phyloP scores from a whole-genome alignment of 2,329 filamentous ascomycete genomes.

The Fusarium sp. region DNA sequence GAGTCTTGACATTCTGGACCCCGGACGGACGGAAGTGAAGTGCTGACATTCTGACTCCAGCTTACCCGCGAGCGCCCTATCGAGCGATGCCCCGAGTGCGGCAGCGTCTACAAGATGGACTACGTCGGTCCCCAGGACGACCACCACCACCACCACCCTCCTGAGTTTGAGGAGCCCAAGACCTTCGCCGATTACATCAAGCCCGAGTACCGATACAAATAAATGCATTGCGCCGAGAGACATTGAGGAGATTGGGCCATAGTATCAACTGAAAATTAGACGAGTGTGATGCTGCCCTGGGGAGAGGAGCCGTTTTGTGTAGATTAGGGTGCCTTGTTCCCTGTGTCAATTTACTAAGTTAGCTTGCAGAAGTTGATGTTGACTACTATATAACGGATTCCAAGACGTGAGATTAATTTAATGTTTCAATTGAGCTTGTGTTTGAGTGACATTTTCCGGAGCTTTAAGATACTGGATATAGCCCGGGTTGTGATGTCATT shows the following conservation, averaged over 20 bases:
- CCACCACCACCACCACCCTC: conserved; percentile 68
- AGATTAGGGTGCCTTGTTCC: conserved; percentile 55
- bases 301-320: conserved; percentile 50
- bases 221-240: conserved; percentile 45
- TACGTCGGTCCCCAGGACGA: conserved; percentile 88
- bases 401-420: conserved; percentile 1
- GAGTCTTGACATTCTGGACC: conserved; percentile 54
- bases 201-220: conserved; percentile 87
- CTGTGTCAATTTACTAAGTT: conserved; percentile 52
- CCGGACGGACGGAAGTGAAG: conserved; percentile 29
- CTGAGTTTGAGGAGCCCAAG: conserved; percentile 86
- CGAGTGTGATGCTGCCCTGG: conserved; percentile 35
- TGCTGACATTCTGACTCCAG: conserved; percentile 56
- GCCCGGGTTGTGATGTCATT: conserved; percentile 33
- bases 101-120: conserved; percentile 97
- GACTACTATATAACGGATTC: conserved; percentile 32
- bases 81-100: conserved; percentile 97
- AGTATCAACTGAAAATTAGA: conserved; percentile 45
- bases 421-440: conserved; percentile 7
- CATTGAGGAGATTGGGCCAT: conserved; percentile 25
- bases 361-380: conserved; percentile 46
- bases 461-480: not conserved
- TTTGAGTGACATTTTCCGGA: not conserved
- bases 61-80: conserved; percentile 89
- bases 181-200: conserved; percentile 96